Evolutionary conservation across 2,329 filamentous ascomycete species (phyloP).

Genomic region (Exophiala sp.): DNA sequence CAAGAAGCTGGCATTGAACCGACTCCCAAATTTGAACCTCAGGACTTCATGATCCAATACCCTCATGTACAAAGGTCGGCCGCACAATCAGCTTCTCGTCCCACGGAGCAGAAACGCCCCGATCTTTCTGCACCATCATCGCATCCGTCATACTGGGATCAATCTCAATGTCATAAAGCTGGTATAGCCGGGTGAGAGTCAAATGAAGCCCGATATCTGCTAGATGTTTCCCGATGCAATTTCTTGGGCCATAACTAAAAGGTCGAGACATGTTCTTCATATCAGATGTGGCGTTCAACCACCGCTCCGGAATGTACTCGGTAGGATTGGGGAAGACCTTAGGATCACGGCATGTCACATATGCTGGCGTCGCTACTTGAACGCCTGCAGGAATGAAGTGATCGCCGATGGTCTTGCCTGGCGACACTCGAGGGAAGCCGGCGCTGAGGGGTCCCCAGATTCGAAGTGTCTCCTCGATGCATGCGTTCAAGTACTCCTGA

Average conservation of each 20-base stretch:
- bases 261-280: constrained; percentile 43
- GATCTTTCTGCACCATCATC: constrained; percentile 12
- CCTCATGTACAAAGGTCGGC: neutral
- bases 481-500: constrained; percentile 3
- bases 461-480: constrained; percentile 7
- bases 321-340: constrained; percentile 42
- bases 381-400: constrained; percentile 46
- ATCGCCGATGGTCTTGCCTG: constrained; percentile 36
- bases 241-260: constrained; percentile 42
- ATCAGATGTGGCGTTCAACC: constrained; percentile 39
- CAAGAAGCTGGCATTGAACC: no score
- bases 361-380: constrained; percentile 37
- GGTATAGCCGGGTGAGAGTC: constrained; percentile 32
- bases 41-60: no score
- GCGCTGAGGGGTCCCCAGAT: constrained; percentile 10
- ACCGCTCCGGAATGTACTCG: constrained; percentile 48
- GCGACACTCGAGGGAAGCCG: constrained; percentile 7
- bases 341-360: constrained; percentile 40
- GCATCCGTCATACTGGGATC: constrained; percentile 9
- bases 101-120: constrained; percentile 1
- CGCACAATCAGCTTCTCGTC: neutral
- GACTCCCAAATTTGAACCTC: no score
- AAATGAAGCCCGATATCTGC: constrained; percentile 42
- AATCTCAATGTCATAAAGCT: constrained; percentile 11
- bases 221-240: constrained; percentile 44